Percentiles rank a stretch among this genome's conserved stretches.
These are phyloP conservation scores for Jacaranda copaia DNA, from an alignment of 257 asterid species.

Conservation along the genomic window DNA sequence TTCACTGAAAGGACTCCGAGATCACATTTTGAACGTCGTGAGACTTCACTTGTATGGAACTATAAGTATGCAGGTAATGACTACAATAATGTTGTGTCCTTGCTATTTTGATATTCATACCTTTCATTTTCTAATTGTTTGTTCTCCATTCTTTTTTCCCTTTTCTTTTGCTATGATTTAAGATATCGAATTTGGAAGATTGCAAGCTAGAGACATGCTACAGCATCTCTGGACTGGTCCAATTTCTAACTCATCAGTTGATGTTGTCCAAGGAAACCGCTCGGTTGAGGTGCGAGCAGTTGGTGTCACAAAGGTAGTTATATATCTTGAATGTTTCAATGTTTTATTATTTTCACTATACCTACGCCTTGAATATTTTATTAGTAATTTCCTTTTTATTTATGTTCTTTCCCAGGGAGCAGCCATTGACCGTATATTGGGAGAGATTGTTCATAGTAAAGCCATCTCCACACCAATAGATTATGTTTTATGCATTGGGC, in stretches of 20 bases:
- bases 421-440: conserved; percentile 90
- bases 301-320: conserved; percentile 90
- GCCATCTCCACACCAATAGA: conserved; percentile 80
- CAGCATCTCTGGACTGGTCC: conserved; percentile 99
- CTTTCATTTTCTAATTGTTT: conserved; percentile 13
- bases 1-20: conserved; percentile 98
- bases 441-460: conserved; percentile 92
- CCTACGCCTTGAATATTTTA: background rate
- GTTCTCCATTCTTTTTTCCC: background rate
- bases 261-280: conserved; percentile 93
- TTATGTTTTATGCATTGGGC: conserved; percentile 88
- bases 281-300: conserved; percentile 97
- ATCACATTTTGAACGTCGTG: conserved; percentile 84
- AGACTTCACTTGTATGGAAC: conserved; percentile 96
- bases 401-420: conserved; percentile 66
- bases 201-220: conserved; percentile 99
- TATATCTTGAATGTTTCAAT: conserved; percentile 23
- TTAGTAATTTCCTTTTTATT: background rate
- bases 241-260: conserved; percentile 91
- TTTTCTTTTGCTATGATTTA: conserved; percentile 28
- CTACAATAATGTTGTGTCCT: conserved; percentile 15
- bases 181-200: conserved; percentile 94
- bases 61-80: conserved; percentile 90
- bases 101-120: conserved; percentile 25
- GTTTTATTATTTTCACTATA: background rate